Evolutionary conservation across 306 rosid genomes (phyloP).

Genomic region (Dalbergia cultrata): DNA sequence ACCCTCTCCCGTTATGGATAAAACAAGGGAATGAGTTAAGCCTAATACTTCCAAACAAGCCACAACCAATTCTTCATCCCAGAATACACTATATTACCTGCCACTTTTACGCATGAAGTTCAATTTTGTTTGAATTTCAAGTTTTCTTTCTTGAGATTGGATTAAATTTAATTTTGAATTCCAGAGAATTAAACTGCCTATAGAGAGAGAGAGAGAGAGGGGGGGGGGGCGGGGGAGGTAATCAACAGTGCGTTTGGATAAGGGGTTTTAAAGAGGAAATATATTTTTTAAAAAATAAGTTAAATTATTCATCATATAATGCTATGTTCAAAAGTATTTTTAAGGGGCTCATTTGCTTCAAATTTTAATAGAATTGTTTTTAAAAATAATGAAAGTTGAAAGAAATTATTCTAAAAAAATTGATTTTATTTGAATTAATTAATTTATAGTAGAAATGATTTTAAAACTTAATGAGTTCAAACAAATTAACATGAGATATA

Average conservation of each 20-base stretch:
- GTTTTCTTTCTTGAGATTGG: not conserved
- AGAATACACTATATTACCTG: not conserved
- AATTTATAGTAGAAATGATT: too few species aligned
- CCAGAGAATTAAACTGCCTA: not conserved
- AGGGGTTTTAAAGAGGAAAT: not conserved
- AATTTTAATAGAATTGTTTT: too few species aligned
- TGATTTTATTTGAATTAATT: too few species aligned
- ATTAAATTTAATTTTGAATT: not conserved
- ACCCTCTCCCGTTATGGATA: constrained; percentile 8
- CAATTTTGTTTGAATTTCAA: not conserved
- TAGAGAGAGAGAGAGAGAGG: too few species aligned
- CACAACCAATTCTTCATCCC: constrained; percentile 1
- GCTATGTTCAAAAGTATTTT: too few species aligned
- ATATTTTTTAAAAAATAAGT: not conserved
- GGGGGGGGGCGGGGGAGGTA: too few species aligned
- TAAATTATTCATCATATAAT: too few species aligned
- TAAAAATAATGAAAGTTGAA: too few species aligned
- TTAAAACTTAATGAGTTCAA: too few species aligned
- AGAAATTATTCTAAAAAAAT: too few species aligned
- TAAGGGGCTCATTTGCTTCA: too few species aligned
- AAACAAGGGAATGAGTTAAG: constrained; percentile 26
- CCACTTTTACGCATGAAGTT: not conserved
- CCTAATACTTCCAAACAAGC: constrained; percentile 18
- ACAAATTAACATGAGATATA: too few species aligned
- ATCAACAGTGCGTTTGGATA: not conserved